These are phyloP conservation scores for Pelargonium cotyledonis DNA, from an alignment of 441 rosid genomes.

Conservation along the genomic window DNA sequence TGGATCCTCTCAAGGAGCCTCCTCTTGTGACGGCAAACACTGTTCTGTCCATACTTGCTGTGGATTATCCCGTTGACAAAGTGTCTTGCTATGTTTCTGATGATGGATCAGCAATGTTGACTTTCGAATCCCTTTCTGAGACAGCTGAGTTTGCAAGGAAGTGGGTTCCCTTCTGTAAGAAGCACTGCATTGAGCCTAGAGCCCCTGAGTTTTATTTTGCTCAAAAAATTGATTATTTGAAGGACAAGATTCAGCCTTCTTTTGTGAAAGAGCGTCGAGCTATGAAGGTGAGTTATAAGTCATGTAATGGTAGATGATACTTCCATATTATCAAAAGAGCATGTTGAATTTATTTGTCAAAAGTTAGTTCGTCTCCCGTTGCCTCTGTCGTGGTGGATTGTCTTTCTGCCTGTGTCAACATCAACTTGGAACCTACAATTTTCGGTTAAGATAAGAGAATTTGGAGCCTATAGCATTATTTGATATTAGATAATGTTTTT, in stretches of 20 bases:
- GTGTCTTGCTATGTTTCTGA: slow-evolving; percentile 97
- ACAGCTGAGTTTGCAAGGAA: slow-evolving; percentile 96
- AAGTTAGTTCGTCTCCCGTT: not conserved
- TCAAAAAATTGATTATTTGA: slow-evolving; percentile 84
- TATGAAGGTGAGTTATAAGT: slow-evolving; percentile 63
- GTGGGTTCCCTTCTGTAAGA: slow-evolving; percentile 96
- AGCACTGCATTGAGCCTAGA: slow-evolving; percentile 83
- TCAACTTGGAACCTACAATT: too few relatives aligned
- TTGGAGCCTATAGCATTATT: not conserved
- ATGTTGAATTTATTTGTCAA: not conserved
- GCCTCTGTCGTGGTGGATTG: too few relatives aligned
- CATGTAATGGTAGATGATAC: not conserved
- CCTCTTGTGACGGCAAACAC: slow-evolving; percentile 98
- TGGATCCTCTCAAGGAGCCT: slow-evolving; percentile 92
- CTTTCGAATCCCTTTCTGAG: slow-evolving; percentile 90
- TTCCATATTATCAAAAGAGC: not conserved
- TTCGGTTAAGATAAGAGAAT: too few relatives aligned
- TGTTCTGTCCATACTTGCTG: slow-evolving; percentile 88
- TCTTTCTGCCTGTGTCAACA: too few relatives aligned
- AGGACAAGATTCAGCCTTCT: slow-evolving; percentile 66
- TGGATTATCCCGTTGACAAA: slow-evolving; percentile 97
- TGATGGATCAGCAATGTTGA: slow-evolving; percentile 98
- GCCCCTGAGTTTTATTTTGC: slow-evolving; percentile 97
- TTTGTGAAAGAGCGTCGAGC: slow-evolving; percentile 78
- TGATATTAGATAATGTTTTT: not conserved